Base-by-base conservation (phyloP, 306 rosid species). In the Corylus americana region DNA sequence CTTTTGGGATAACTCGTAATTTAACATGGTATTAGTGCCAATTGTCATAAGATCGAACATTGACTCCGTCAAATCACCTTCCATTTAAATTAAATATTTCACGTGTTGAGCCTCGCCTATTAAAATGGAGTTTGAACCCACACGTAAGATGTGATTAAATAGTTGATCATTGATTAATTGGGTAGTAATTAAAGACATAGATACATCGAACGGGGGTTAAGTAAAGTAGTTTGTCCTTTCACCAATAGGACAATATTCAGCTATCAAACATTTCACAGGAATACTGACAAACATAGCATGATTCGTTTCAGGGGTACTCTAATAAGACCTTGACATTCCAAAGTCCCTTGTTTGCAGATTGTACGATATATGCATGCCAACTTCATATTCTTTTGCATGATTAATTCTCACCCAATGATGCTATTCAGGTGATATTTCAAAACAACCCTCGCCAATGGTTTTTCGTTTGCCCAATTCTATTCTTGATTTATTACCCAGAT, bases 181-280 rank as follows among this genome's bases (percentile, higher is more conserved):
- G 25, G 0, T 5, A 25, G 11, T 14, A 4, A 57, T 55, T 42
- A 42, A 57, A 20, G 55, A 22, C 51, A 20, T 35, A 39, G 10
- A 74, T 14, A 44, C 55, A 20, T 54, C 1, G 47, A 44, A 50
- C 8, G 11, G 44, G 25, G 63, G 37, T 27, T 50, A 47, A 31
- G 73, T 25, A 37, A 68, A 59, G 71, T 47, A 48, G 31, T 70
- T 76, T 64, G 79, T 31, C 50, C 29, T 63, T 50, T 48, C 4
- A 47, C 44, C 50, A 48, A 2, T 18, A 20, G 10, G 29, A 48
- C 20, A 74, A 59, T 17, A 54, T 54, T 54, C 58, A 54, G 22
- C 58, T 10, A 54, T 0, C 3, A 5, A 54, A 18, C 63, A 18
- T n/a, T 18, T 57, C 29, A 2, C 9, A 16, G 16, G 42, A 53